A percentile compares a stretch with the other conserved stretches of the same genome.
phyloP scores from a whole-genome alignment of 768 basidiomycete species.

The Gymnopilus dilepis region DNA sequence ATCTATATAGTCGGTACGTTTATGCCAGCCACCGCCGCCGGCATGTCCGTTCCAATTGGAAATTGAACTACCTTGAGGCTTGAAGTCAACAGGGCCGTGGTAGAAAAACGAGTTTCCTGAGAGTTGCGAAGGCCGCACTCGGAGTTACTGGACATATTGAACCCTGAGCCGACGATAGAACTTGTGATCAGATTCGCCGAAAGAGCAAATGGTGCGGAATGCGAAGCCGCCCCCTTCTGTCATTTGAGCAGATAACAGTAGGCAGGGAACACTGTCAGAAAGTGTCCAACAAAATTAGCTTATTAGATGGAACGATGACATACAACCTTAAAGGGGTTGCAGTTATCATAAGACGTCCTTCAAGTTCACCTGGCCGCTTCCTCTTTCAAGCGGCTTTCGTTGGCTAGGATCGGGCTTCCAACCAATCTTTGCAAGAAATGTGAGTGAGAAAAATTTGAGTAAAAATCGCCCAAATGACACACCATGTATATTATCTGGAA shows the following conservation, averaged over 20 bases:
- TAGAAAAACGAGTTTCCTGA: slow-evolving; percentile 1
- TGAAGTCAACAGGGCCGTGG: neutral
- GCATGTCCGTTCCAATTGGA: neutral
- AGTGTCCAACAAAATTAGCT: neutral
- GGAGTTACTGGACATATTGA: neutral
- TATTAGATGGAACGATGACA: neutral
- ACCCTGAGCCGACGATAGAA: neutral
- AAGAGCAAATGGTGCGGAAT: neutral
- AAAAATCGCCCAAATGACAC: slow-evolving; percentile 24
- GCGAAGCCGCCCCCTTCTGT: slow-evolving; percentile 10
- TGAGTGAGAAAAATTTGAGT: slow-evolving; percentile 6
- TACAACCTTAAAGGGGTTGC: slow-evolving; percentile 10
- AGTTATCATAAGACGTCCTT: slow-evolving; percentile 43
- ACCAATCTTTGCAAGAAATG: slow-evolving; percentile 40
- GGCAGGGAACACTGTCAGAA: slow-evolving; percentile 8
- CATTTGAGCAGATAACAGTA: neutral
- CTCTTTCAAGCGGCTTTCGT: slow-evolving; percentile 49
- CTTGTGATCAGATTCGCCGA: neutral
- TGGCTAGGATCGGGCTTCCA: slow-evolving; percentile 52
- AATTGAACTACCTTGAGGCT: neutral
- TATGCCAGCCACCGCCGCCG: slow-evolving; percentile 1
- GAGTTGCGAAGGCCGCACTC: neutral
- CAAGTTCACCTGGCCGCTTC: slow-evolving; percentile 49
- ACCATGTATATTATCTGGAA: slow-evolving; percentile 97
- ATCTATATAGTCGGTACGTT: neutral